A percentile compares a stretch with the other conserved stretches of the same genome.
Evolutionary conservation across 371 early-diverging fungal genomes (phyloP).

Genomic region (Saksenaea oblongispora): DNA sequence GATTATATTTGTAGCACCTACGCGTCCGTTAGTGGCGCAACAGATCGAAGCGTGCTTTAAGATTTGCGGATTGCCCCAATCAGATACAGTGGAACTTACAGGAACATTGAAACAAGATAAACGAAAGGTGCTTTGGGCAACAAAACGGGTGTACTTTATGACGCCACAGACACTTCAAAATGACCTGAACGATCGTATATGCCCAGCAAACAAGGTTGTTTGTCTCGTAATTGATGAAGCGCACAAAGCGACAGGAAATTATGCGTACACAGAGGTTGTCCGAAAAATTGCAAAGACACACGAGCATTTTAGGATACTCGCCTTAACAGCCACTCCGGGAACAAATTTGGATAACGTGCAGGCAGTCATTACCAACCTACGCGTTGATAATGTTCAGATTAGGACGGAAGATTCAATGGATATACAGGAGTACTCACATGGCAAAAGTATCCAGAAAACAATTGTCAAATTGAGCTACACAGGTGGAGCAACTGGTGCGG

Average conservation of each 20-base stretch:
- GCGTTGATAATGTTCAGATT: slow-evolving; percentile 79
- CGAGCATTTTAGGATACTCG: slow-evolving; percentile 75
- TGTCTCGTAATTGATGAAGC: slow-evolving; percentile 94
- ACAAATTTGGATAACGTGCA: slow-evolving; percentile 76
- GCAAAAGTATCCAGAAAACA: slow-evolving; percentile 64
- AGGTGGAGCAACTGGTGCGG: slow-evolving; percentile 48
- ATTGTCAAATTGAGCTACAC: slow-evolving; percentile 66
- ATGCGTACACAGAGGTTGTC: slow-evolving; percentile 81
- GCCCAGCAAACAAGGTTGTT: slow-evolving; percentile 57
- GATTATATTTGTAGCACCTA: slow-evolving; percentile 92
- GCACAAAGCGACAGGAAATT: slow-evolving; percentile 84
- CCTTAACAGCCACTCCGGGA: slow-evolving; percentile 92
- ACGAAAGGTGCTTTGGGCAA: slow-evolving; percentile 55
- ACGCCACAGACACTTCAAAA: slow-evolving; percentile 93
- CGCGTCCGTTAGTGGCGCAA: slow-evolving; percentile 89
- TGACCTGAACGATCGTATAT: slow-evolving; percentile 66
- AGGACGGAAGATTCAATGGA: slow-evolving; percentile 92
- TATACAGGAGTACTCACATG: slow-evolving; percentile 72
- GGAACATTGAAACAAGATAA: slow-evolving; percentile 63
- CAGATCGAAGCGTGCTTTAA: slow-evolving; percentile 87
- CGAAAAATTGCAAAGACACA: slow-evolving; percentile 53
- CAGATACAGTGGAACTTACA: slow-evolving; percentile 74
- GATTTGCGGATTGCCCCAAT: slow-evolving; percentile 70
- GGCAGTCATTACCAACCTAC: slow-evolving; percentile 72
- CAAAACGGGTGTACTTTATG: slow-evolving; percentile 78